Percentiles rank a stretch among this genome's conserved stretches.
phyloP scores from a whole-genome alignment of 176 grass and related monocot species.

The Puya raimondii region DNA sequence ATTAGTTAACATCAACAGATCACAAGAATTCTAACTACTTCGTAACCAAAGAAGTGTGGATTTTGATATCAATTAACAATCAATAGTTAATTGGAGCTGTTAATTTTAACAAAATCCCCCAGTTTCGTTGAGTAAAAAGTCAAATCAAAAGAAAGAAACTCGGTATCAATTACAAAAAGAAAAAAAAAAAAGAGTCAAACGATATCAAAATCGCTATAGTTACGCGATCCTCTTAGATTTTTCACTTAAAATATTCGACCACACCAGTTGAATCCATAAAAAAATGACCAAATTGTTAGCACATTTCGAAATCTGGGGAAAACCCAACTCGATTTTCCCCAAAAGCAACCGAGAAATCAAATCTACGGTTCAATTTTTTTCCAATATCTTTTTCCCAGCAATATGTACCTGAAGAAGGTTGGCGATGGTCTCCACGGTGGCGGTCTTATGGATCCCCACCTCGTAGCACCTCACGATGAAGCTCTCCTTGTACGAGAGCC shows the following conservation, averaged over 20 bases:
- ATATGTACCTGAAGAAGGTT: conserved; percentile 72
- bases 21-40: too few relatives aligned
- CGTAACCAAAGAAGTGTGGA: too few relatives aligned
- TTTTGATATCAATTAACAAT: too few relatives aligned
- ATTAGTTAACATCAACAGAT: too few relatives aligned
- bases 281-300: neutral
- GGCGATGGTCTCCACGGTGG: conserved; percentile 91
- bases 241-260: too few relatives aligned
- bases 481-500: conserved; percentile 86
- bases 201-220: too few relatives aligned
- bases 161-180: neutral
- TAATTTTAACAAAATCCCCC: too few relatives aligned
- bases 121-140: too few relatives aligned
- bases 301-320: neutral
- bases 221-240: too few relatives aligned
- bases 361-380: neutral
- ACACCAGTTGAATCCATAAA: neutral
- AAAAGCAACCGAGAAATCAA: neutral
- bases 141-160: conserved; percentile 4
- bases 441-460: conserved; percentile 95
- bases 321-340: conserved; percentile 15
- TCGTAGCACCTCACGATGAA: conserved; percentile 85
- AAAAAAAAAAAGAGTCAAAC: neutral
- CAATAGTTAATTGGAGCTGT: too few relatives aligned
- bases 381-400: neutral